phyloP scores from a whole-genome alignment of 2,329 filamentous ascomycete species.

The Aureobasidium sp. region DNA sequence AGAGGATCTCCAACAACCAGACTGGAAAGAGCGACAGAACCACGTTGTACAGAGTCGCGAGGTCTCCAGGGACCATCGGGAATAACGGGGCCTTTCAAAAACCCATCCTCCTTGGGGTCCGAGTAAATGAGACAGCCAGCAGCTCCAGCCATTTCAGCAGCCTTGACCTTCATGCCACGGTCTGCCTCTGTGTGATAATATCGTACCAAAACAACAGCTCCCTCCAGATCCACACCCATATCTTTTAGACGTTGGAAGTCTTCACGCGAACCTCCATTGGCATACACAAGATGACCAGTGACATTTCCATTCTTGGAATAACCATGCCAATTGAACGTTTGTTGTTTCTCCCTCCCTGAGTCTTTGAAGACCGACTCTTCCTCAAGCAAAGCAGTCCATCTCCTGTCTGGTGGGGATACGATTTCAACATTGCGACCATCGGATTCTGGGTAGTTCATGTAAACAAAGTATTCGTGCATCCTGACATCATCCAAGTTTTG shows the following conservation, averaged over 20 bases:
- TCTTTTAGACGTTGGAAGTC: conserved; percentile 71
- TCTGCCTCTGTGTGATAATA: conserved; percentile 69
- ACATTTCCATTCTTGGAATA: conserved; percentile 82
- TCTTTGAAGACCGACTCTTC: conserved; percentile 65
- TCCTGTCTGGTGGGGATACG: conserved; percentile 56
- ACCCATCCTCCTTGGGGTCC: conserved; percentile 79
- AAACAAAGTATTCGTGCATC: conserved; percentile 65
- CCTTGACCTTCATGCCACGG: conserved; percentile 75
- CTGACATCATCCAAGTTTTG: conserved; percentile 67
- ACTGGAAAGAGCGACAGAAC: conserved; percentile 68
- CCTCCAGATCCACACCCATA: conserved; percentile 63
- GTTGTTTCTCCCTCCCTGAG: conserved; percentile 44
- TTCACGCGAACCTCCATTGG: conserved; percentile 77
- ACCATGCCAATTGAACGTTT: conserved; percentile 78
- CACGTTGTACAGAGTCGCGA: conserved; percentile 72
- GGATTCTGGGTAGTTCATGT: conserved; percentile 79
- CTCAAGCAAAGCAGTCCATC: conserved; percentile 75
- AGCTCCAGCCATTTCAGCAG: conserved; percentile 78
- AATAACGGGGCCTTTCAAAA: conserved; percentile 60
- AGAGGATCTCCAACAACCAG: conserved; percentile 87
- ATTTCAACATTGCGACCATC: conserved; percentile 76
- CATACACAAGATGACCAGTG: conserved; percentile 79
- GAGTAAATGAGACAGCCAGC: conserved; percentile 86
- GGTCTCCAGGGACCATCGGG: conserved; percentile 76
- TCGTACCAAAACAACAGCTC: conserved; percentile 75